These are phyloP conservation scores for Petunia secreta DNA, from an alignment of 257 asterid genomes.

Conservation along the genomic window DNA sequence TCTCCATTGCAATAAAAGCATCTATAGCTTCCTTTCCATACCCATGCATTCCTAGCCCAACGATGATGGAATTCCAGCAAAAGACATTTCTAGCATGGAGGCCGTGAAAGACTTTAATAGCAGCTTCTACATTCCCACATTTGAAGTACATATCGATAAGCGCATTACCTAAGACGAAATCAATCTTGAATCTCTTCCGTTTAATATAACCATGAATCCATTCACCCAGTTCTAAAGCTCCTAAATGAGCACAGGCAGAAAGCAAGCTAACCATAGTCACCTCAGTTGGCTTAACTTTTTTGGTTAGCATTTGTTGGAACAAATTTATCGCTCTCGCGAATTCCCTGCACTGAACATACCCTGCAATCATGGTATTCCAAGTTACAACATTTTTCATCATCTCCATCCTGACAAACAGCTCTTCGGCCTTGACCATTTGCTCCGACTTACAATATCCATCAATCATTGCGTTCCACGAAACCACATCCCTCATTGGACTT, in stretches of 20 bases:
- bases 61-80: conserved; percentile 43
- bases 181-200: conserved; percentile 30
- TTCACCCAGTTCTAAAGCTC: conserved; percentile 45
- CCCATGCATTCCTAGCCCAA: conserved; percentile 41
- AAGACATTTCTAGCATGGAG: conserved; percentile 33
- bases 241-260: conserved; percentile 42
- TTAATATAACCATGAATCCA: conserved; percentile 38
- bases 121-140: conserved; percentile 41
- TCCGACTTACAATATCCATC: conserved; percentile 40
- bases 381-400: conserved; percentile 33
- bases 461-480: conserved; percentile 44
- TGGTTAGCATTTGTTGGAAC: conserved; percentile 37
- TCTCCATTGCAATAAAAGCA: conserved; percentile 37
- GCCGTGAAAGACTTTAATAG: conserved; percentile 40
- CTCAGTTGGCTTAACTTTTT: conserved; percentile 37
- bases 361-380: conserved; percentile 43
- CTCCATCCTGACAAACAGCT: conserved; percentile 37
- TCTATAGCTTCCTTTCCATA: conserved; percentile 40
- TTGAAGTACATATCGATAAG: conserved; percentile 46
- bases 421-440: conserved; percentile 35
- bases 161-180: conserved; percentile 41
- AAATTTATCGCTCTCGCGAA: conserved; percentile 34
- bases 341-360: conserved; percentile 36
- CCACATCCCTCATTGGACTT: conserved; percentile 36
- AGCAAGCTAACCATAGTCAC: conserved; percentile 44